Evolutionary conservation across 345 rosid species (phyloP), one percentile per base, ranked within the genome.

Genomic region (Euphorbia tirucalli): DNA sequence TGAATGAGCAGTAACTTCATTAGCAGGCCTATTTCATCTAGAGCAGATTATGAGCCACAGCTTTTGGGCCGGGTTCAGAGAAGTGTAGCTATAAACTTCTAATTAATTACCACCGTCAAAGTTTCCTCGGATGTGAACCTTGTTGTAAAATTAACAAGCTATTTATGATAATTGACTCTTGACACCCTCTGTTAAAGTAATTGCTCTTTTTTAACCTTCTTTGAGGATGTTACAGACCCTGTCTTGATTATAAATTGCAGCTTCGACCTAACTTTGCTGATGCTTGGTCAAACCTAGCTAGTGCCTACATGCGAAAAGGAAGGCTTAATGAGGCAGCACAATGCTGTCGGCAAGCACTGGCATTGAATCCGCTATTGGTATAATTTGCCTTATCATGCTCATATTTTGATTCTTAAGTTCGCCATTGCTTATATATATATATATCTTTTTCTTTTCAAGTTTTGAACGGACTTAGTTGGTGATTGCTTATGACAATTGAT

Each of bases 231-330:
- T 65, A 46, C 24, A 27, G 19, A 44, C 60, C 1, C 65, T 54
- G 22, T 69, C 56, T 68, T 55, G 31, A 18, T 22, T 32, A 30
- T 15, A 67, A 55, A 41, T 25, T 74, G 76, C 93, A 96, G 99
- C 90, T 96, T 61, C 91, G 92, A 25, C 99, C 99, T 55, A 96
- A 82, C 70, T 96, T 93, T 74, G 92, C 97, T 72, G 99, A 96
- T 88, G 98, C 97, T 35, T 96, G 99, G 99, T 92, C 98, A 6
- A 96, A 96, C 79, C 79, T 96, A 75, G 99, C 96, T 25, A 96
- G 97, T 85, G 96, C 98, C 22, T 96, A 96, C 85, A 89, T 96
- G 96, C 85, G 94, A 10, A 96, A 93, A 77, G 98, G 99, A 80
- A 87, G 96, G 79, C 89, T 89, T 68, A 91, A 37, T 30, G 99